Evolutionary conservation across 2,329 filamentous ascomycete species (phyloP), one percentile per base, ranked within the genome.

Genomic region (Aspergillus vadensis): DNA sequence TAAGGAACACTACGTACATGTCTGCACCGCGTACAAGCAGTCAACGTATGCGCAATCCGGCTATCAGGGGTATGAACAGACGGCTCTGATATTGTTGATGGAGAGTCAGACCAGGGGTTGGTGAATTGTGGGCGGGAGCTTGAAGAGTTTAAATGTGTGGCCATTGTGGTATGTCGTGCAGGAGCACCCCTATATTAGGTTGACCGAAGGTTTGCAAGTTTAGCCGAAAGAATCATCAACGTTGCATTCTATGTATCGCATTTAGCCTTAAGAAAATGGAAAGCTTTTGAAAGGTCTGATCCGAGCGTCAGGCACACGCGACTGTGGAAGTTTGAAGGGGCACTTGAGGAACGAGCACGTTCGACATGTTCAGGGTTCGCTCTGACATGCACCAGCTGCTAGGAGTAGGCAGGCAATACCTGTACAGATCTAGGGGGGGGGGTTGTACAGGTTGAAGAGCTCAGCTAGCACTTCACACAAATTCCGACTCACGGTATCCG

Each of bases 21-120:
- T 76, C 80, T 76, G 70, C 80, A 82, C 57, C 80, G 76, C 32
- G 79, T 80, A 64, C 80, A 82, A 25, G 80, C 80, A 9, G 80
- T 82, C 59, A 82, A 73, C 21, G 80, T 82, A 67, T 82, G 80
- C 58, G 77, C 75, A 63, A 77, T 74, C 60, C 77, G 77, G 57
- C 74, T 71, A 65, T 77, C 74, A 23, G 74, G 71, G 54, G 65
- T 65, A 30, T 74, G 69, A 39, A 67, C 65, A 49, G 68, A 69
- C 50, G 69, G 69, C 54, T 71, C 69, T 53, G 72, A 66, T 44
- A 60, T 59, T 67, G 60, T 72, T 52, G 68, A 67, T 54, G 72
- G 69, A 61, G 69, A 56, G 25, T 67, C 62, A 30, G 63, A 65
- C 69, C 69, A 70, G 41, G 69, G 67, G 47, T 72, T 66, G 41